Evolutionary conservation across 495 filamentous ascomycete species (phyloP).

Genomic region (Entonaema liquescens): DNA sequence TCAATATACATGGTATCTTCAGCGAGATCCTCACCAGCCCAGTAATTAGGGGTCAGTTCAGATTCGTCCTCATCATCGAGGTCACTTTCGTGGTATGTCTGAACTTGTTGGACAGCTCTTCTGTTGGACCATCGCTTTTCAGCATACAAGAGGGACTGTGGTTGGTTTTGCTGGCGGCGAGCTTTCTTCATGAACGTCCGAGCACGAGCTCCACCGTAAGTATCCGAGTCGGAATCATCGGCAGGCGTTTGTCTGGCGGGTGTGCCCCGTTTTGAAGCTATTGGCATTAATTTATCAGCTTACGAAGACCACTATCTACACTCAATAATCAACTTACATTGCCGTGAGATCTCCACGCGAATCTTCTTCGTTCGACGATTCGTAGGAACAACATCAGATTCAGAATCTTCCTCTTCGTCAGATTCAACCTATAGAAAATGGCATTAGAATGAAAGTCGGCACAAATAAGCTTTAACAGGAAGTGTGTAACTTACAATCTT

Average conservation of each 20-base stretch:
- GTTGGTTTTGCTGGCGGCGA: slow-evolving; percentile 69
- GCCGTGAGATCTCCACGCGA: slow-evolving; percentile 58
- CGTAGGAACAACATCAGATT: slow-evolving; percentile 66
- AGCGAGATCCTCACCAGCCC: slow-evolving; percentile 64
- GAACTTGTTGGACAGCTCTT: slow-evolving; percentile 78
- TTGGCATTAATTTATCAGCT: slow-evolving; percentile 40
- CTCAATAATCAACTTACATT: slow-evolving; percentile 50
- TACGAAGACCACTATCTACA: slow-evolving; percentile 2
- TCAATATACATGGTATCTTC: slow-evolving; percentile 86
- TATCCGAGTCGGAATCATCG: slow-evolving; percentile 74
- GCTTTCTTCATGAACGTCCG: slow-evolving; percentile 73
- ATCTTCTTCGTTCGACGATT: slow-evolving; percentile 59
- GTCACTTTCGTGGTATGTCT: slow-evolving; percentile 85
- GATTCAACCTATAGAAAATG: slow-evolving; percentile 66
- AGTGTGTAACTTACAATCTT: slow-evolving; percentile 55
- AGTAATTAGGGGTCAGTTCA: slow-evolving; percentile 67
- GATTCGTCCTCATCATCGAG: slow-evolving; percentile 75
- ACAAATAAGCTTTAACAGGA: background rate
- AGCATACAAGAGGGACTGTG: slow-evolving; percentile 69
- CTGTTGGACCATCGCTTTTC: slow-evolving; percentile 89
- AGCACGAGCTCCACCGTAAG: slow-evolving; percentile 77
- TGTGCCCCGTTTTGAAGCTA: slow-evolving; percentile 73
- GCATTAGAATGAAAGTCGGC: slow-evolving; percentile 37
- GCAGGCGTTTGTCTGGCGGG: slow-evolving; percentile 66
- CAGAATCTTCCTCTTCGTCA: slow-evolving; percentile 75